phyloP scores from a whole-genome alignment of 148 eudicot species.

The Bassia scoparia region DNA sequence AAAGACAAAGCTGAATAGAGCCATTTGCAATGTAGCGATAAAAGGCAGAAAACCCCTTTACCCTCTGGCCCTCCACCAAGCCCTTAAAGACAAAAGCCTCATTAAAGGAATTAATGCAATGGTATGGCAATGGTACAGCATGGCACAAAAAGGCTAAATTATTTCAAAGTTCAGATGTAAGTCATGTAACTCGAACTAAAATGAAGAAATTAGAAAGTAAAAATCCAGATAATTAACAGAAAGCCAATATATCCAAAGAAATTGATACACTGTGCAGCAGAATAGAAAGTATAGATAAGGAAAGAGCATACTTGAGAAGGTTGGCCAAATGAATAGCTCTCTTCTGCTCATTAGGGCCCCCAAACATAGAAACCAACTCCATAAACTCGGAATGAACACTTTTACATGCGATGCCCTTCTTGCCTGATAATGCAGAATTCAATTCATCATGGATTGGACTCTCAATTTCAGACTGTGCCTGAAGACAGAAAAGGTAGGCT shows the following conservation, averaged over 20 bases:
- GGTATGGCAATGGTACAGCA: too few species aligned
- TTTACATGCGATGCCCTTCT: conserved; percentile 68
- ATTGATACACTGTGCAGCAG: neutral
- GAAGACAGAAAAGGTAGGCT: conserved; percentile 19
- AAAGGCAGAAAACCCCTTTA: too few species aligned
- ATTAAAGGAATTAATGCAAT: too few species aligned
- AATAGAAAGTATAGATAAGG: neutral
- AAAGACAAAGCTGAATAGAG: too few species aligned
- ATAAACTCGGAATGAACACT: conserved; percentile 65
- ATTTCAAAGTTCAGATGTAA: too few species aligned
- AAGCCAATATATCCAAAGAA: neutral
- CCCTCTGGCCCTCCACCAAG: too few species aligned
- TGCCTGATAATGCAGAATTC: conserved; percentile 36
- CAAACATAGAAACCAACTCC: conserved; percentile 80
- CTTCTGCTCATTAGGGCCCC: conserved; percentile 68
- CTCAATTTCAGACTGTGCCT: conserved; percentile 70
- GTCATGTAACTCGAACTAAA: too few species aligned
- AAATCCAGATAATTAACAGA: neutral
- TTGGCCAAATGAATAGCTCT: conserved; percentile 58
- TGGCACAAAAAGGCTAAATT: too few species aligned
- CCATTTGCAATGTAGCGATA: too few species aligned
- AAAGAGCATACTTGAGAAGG: conserved; percentile 54
- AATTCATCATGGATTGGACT: conserved; percentile 71
- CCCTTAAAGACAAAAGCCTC: too few species aligned
- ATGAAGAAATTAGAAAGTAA: too few species aligned